Evolutionary conservation across 163 green algal genomes (phyloP).

Genomic region (Chloromonas sp.): DNA sequence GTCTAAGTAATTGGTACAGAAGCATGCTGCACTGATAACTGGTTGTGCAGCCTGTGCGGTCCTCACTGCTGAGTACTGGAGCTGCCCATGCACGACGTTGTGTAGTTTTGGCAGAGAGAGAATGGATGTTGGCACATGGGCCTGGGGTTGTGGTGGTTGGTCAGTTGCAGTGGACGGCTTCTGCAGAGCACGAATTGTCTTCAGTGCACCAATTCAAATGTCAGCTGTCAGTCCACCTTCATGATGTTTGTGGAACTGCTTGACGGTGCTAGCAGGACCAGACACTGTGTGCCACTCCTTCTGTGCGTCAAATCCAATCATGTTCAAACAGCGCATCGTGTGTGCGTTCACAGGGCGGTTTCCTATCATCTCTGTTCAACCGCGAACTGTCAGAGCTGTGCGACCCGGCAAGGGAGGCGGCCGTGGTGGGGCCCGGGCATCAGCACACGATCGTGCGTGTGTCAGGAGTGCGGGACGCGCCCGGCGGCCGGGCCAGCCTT

Average conservation of each 20-base stretch:
- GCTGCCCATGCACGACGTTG: too few species aligned
- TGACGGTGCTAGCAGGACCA: not conserved
- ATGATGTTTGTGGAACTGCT: not conserved
- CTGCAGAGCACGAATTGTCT: not conserved
- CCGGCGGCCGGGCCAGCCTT: not conserved
- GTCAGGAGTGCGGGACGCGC: not conserved
- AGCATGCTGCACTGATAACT: too few species aligned
- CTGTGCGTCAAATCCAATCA: not conserved
- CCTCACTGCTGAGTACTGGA: too few species aligned
- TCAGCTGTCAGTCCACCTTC: not conserved
- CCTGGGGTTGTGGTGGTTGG: too few species aligned
- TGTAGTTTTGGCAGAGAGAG: too few species aligned
- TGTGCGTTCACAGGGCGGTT: not conserved
- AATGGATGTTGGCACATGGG: too few species aligned
- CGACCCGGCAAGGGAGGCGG: not conserved
- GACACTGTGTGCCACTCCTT: not conserved
- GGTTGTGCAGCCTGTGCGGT: too few species aligned
- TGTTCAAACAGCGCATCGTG: too few species aligned
- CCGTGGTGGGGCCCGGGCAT: not conserved
- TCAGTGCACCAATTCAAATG: not conserved
- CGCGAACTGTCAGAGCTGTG: not conserved
- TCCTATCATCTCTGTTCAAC: not conserved
- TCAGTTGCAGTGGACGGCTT: not conserved
- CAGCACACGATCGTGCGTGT: not conserved
- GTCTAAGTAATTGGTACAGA: too few species aligned